These are phyloP conservation scores for Hygrophila difformis DNA, from an alignment of 257 asterid species.

Conservation along the genomic window DNA sequence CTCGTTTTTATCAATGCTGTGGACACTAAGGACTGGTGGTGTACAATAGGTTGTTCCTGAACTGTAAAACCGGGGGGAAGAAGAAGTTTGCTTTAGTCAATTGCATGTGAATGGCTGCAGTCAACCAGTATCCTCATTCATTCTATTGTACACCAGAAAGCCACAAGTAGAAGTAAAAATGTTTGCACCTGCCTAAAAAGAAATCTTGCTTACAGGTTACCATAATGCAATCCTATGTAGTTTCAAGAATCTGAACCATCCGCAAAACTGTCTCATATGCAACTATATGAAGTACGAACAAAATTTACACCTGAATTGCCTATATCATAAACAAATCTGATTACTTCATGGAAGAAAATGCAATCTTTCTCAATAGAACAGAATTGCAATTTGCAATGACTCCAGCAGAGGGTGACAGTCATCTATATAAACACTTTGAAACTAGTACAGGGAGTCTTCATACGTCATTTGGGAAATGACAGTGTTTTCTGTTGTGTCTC, in stretches of 20 bases:
- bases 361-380: too few relatives aligned
- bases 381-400: too few relatives aligned
- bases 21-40: constrained; percentile 11
- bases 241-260: constrained; percentile 5
- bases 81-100: constrained; percentile 4
- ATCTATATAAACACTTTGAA: constrained; percentile 1
- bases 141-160: neutral
- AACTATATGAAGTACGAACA: too few relatives aligned
- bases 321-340: neutral
- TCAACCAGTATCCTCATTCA: neutral
- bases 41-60: constrained; percentile 20
- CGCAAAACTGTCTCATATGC: neutral
- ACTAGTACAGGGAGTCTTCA: neutral
- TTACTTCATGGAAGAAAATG: neutral
- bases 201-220: constrained; percentile 1
- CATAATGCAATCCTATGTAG: neutral
- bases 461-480: neutral
- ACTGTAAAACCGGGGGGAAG: constrained; percentile 31
- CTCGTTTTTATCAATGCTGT: constrained; percentile 14
- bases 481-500: neutral
- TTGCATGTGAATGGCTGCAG: neutral
- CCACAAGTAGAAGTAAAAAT: constrained; percentile 1
- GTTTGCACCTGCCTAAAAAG: constrained; percentile 2
- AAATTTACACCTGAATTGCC: neutral
- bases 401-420: constrained; percentile 4